Conservation (phyloP, 495 filamentous ascomycete species). For the Talaromyces adpressus region DNA sequence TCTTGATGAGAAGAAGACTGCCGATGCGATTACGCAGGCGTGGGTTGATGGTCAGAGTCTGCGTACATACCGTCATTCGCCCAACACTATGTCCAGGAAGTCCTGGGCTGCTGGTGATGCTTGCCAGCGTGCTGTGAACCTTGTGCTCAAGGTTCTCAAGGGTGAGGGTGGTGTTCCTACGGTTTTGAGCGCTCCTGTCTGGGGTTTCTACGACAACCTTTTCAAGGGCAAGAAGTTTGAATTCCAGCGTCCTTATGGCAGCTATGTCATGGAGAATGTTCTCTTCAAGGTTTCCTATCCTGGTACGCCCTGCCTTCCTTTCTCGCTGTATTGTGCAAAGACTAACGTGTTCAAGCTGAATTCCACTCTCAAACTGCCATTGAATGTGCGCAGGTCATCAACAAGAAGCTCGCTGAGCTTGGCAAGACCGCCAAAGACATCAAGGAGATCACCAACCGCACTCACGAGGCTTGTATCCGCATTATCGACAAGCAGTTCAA, state of each 20-base stretch:
- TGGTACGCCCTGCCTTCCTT: slow-evolving; percentile 42
- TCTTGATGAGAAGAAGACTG: slow-evolving; percentile 80
- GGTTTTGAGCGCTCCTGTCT: slow-evolving; percentile 84
- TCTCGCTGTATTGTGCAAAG: slow-evolving; percentile 2
- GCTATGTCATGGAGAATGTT: slow-evolving; percentile 99
- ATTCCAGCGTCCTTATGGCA: slow-evolving; percentile 93
- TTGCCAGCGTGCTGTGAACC: slow-evolving; percentile 92
- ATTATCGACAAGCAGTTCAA: slow-evolving; percentile 99
- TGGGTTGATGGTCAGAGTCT: slow-evolving; percentile 96
- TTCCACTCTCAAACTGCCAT: slow-evolving; percentile 99
- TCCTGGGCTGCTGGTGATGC: slow-evolving; percentile 98
- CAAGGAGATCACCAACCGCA: slow-evolving; percentile 85
- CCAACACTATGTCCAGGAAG: slow-evolving; percentile 99
- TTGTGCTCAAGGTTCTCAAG: slow-evolving; percentile 86
- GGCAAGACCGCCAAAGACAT: slow-evolving; percentile 95
- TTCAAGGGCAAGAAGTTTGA: slow-evolving; percentile 94
- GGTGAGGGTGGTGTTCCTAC: slow-evolving; percentile 88
- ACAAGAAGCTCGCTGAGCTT: slow-evolving; percentile 69
- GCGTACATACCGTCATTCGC: slow-evolving; percentile 92
- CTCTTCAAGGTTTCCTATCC: slow-evolving; percentile 99
- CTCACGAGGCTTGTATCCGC: slow-evolving; percentile 94
- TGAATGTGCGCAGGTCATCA: slow-evolving; percentile 83
- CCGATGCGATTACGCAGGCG: slow-evolving; percentile 91
- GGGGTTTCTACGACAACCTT: slow-evolving; percentile 98
- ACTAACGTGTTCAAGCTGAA: slow-evolving; percentile 53